These are phyloP conservation scores for Lipomyces sp. DNA, from an alignment of 805 yeast genomes.

Conservation along the genomic window DNA sequence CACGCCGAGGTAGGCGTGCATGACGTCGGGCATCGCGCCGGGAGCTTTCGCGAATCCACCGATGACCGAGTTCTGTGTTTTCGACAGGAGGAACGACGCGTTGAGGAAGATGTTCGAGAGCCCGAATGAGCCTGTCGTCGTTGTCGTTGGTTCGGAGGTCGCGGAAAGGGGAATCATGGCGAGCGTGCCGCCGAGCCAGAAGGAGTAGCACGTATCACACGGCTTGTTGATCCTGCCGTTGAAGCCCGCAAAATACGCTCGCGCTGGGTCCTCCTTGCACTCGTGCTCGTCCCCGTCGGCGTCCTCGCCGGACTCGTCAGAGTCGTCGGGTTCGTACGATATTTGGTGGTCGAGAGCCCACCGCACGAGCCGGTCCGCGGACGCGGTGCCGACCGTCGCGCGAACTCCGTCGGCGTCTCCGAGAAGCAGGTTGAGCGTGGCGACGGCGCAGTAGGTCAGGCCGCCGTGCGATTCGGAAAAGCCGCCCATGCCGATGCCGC, in stretches of 20 bases:
- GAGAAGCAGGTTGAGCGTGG: slow-evolving; percentile 49
- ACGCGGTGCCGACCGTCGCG: not conserved
- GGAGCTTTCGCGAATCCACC: slow-evolving; percentile 30
- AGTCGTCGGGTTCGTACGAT: not conserved
- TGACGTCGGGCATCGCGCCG: slow-evolving; percentile 28
- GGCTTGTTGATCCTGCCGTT: slow-evolving; percentile 95
- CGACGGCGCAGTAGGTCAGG: slow-evolving; percentile 77
- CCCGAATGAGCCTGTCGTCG: not conserved
- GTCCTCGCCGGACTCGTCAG: not conserved
- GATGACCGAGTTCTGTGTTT: slow-evolving; percentile 18
- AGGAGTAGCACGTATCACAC: slow-evolving; percentile 96
- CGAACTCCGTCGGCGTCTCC: not conserved
- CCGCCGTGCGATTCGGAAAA: slow-evolving; percentile 79
- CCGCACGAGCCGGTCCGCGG: slow-evolving; percentile 6
- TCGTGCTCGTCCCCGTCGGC: slow-evolving; percentile 3
- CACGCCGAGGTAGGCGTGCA: slow-evolving; percentile 30
- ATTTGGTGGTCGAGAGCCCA: slow-evolving; percentile 25
- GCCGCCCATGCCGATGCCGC: slow-evolving; percentile 53
- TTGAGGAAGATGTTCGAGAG: slow-evolving; percentile 2
- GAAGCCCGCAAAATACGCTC: slow-evolving; percentile 19
- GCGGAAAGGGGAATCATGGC: slow-evolving; percentile 12
- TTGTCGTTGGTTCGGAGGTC: not conserved
- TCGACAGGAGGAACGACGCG: slow-evolving; percentile 10
- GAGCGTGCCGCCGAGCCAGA: slow-evolving; percentile 69
- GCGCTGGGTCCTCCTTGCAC: not conserved